Evolutionary conservation across 495 filamentous ascomycete genomes (phyloP).

Genomic region (Evansstolkia leycettana): DNA sequence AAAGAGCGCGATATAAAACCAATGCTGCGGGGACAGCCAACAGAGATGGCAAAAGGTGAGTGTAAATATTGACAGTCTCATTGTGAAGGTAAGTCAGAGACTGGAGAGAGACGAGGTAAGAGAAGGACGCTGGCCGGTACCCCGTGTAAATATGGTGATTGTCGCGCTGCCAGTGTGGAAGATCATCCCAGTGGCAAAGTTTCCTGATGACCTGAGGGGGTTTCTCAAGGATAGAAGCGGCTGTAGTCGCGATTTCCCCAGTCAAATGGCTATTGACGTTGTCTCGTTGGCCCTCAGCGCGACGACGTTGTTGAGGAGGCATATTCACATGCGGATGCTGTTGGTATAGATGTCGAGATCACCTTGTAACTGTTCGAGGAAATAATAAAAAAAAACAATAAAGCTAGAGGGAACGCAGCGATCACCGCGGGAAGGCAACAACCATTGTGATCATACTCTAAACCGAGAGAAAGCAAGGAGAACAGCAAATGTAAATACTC

Average conservation of each 20-base stretch:
- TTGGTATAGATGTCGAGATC: no score
- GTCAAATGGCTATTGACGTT: conserved; percentile 7
- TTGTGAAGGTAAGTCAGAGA: conserved; percentile 75
- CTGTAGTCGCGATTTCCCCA: conserved; percentile 3
- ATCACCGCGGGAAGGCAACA: no score
- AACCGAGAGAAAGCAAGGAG: no score
- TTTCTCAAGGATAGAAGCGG: conserved; percentile 14
- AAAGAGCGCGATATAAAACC: conserved; percentile 36
- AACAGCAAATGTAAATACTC: no score
- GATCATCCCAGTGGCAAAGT: conserved; percentile 49
- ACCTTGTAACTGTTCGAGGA: no score
- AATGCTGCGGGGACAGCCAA: conserved; percentile 25
- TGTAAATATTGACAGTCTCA: conserved; percentile 91
- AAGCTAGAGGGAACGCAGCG: no score
- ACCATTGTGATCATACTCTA: no score
- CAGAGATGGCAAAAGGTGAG: conserved; percentile 54
- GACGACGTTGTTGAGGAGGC: conserved; percentile 26
- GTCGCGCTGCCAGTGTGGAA: conserved; percentile 60
- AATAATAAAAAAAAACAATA: no score
- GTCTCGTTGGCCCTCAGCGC: conserved; percentile 14
- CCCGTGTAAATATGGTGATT: conserved; percentile 64
- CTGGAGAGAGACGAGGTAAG: conserved; percentile 48
- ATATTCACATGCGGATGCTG: conserved; percentile 15
- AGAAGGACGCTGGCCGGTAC: conserved; percentile 59
- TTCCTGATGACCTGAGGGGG: conserved; percentile 20